phyloP scores from a whole-genome alignment of 2,329 filamentous ascomycete genomes.

The Myriosclerotinia duriaeana region DNA sequence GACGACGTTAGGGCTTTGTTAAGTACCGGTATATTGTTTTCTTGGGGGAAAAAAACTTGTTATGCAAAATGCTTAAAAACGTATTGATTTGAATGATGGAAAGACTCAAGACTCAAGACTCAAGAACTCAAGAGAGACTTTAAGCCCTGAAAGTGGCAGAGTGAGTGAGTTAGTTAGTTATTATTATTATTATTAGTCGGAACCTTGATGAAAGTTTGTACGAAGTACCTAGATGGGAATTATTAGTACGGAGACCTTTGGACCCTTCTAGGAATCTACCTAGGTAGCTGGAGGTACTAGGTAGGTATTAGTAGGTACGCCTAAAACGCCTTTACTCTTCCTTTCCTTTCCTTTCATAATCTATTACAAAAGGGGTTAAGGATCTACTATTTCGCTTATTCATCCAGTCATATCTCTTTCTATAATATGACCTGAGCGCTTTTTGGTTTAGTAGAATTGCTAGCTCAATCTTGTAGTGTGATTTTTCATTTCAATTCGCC shows the following conservation, averaged over 20 bases:
- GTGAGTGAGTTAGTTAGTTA: background rate
- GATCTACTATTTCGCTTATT: background rate
- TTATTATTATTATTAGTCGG: too few relatives aligned
- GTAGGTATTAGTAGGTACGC: too few relatives aligned
- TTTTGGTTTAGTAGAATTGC: background rate
- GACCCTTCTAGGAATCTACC: too few relatives aligned
- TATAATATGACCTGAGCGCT: background rate
- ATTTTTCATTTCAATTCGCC: constrained; percentile 12
- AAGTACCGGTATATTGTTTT: too few relatives aligned
- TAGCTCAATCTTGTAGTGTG: background rate
- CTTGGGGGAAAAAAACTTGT: constrained; percentile 2
- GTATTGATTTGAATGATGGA: constrained; percentile 1
- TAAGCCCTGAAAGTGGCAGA: background rate
- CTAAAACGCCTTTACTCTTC: too few relatives aligned
- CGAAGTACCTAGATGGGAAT: background rate
- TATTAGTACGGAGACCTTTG: background rate
- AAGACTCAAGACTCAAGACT: too few relatives aligned
- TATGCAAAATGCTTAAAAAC: background rate
- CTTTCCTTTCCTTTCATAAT: too few relatives aligned
- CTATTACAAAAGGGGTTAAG: background rate
- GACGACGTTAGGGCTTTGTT: background rate
- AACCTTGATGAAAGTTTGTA: background rate
- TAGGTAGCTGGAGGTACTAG: too few relatives aligned
- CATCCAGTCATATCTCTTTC: background rate
- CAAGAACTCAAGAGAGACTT: too few relatives aligned